Evolutionary conservation across 805 yeast species (phyloP).

Genomic region (Priceomyces castillae): DNA sequence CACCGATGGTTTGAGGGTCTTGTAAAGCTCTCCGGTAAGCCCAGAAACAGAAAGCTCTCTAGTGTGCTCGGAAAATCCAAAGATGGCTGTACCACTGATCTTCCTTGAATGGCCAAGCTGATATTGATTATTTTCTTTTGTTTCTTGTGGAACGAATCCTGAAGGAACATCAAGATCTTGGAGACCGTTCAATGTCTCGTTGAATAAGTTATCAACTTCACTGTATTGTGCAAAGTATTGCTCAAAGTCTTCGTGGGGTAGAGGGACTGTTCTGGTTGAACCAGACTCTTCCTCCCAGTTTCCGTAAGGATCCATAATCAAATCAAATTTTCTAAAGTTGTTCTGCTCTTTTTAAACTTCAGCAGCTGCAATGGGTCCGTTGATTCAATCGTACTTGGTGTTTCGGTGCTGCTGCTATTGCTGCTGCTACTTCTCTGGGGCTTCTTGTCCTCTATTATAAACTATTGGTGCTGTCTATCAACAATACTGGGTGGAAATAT

Average conservation of each 20-base stretch:
- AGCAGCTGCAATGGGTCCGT: background rate
- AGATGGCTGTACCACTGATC: conserved; percentile 76
- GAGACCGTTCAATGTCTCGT: conserved; percentile 52
- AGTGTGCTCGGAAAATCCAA: conserved; percentile 67
- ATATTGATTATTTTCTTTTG: conserved; percentile 15
- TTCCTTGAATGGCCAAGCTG: conserved; percentile 51
- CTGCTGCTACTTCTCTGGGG: background rate
- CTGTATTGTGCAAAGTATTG: conserved; percentile 43
- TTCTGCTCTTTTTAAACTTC: background rate
- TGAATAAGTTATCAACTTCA: conserved; percentile 54
- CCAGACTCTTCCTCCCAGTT: conserved; percentile 31
- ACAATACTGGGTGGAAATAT: background rate
- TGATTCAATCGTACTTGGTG: background rate
- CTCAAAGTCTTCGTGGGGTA: conserved; percentile 55
- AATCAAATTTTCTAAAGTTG: background rate
- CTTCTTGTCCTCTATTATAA: background rate
- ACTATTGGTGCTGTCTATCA: background rate
- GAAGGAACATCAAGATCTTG: conserved; percentile 66
- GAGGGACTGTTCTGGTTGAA: conserved; percentile 36
- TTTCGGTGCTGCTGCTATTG: background rate
- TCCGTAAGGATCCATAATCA: conserved; percentile 21
- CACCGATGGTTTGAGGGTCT: conserved; percentile 17
- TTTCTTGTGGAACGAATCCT: conserved; percentile 29
- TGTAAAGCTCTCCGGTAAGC: conserved; percentile 21
- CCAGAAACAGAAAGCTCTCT: conserved; percentile 64